Evolutionary conservation across 805 yeast genomes (phyloP).

Genomic region (Teunomyces aglyptinius): DNA sequence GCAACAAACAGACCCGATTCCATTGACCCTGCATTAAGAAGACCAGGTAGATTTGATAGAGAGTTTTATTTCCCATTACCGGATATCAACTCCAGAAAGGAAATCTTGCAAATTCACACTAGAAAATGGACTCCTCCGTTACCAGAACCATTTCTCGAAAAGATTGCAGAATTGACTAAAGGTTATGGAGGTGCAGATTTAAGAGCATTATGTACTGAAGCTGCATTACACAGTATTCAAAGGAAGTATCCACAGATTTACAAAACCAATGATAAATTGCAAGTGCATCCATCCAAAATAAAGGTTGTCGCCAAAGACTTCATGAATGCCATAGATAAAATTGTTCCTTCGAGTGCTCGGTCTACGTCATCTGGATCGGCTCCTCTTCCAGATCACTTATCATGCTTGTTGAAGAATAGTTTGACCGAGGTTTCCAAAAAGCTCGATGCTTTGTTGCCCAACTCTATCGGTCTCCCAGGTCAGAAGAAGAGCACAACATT

Average conservation of each 20-base stretch:
- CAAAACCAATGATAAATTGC: conserved; percentile 65
- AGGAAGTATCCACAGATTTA: conserved; percentile 93
- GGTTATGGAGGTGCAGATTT: conserved; percentile 99
- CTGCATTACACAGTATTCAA: conserved; percentile 90
- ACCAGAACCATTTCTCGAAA: conserved; percentile 52
- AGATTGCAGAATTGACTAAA: conserved; percentile 77
- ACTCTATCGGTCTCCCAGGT: conserved; percentile 32
- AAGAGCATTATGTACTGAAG: conserved; percentile 91
- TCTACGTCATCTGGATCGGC: conserved; percentile 70
- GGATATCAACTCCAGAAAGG: conserved; percentile 70
- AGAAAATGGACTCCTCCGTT: conserved; percentile 83
- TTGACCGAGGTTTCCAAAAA: conserved; percentile 45
- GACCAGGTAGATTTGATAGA: conserved; percentile 97
- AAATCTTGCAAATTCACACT: conserved; percentile 83
- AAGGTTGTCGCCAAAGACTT: conserved; percentile 80
- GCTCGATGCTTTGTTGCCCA: conserved; percentile 63
- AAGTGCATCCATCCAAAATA: conserved; percentile 68
- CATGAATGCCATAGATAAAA: conserved; percentile 77
- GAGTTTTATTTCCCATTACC: conserved; percentile 97
- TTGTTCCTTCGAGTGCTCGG: conserved; percentile 90
- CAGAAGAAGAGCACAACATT: conserved; percentile 52
- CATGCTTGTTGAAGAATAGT: conserved; percentile 58
- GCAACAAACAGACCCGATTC: conserved; percentile 98
- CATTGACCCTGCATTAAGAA: conserved; percentile 94
- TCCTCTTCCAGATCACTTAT: conserved; percentile 74